phyloP scores from a whole-genome alignment of 108 stramenopile genomes.

The Pseudonitzschia multiseries region DNA sequence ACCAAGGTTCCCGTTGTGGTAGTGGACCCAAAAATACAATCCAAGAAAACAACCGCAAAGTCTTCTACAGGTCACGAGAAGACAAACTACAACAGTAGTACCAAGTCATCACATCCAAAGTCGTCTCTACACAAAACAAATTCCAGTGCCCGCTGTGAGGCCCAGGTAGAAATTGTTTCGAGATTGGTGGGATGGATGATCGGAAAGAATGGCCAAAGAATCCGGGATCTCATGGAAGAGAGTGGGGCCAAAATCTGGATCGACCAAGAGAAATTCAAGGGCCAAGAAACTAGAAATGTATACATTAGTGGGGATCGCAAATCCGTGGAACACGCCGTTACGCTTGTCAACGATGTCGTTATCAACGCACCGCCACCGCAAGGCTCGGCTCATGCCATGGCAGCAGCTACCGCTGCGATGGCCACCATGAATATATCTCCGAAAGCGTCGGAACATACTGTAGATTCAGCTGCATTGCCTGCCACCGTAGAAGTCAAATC shows the following conservation, averaged over 20 bases:
- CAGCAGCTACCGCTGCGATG: slow-evolving; percentile 1
- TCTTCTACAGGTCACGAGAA: neutral
- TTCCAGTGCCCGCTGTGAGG: slow-evolving; percentile 47
- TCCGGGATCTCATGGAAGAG: slow-evolving; percentile 90
- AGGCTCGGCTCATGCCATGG: neutral
- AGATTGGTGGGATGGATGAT: slow-evolving; percentile 88
- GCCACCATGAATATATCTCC: neutral
- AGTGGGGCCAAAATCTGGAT: slow-evolving; percentile 91
- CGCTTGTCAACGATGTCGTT: slow-evolving; percentile 77
- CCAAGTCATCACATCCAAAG: neutral
- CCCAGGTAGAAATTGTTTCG: slow-evolving; percentile 70
- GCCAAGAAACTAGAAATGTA: slow-evolving; percentile 72
- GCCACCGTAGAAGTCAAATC: slow-evolving; percentile 10
- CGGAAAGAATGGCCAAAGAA: slow-evolving; percentile 84
- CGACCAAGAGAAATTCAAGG: slow-evolving; percentile 83
- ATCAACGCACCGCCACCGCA: slow-evolving; percentile 60
- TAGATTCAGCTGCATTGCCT: neutral
- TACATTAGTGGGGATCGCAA: slow-evolving; percentile 83
- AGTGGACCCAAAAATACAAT: neutral
- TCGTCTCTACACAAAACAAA: slow-evolving; percentile 7
- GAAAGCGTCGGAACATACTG: neutral
- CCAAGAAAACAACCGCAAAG: neutral
- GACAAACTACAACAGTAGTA: neutral
- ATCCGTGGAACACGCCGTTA: slow-evolving; percentile 69
- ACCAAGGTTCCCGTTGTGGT: slow-evolving; percentile 6